phyloP scores from a whole-genome alignment of 768 basidiomycete genomes.

The Phaeotremella fagi region DNA sequence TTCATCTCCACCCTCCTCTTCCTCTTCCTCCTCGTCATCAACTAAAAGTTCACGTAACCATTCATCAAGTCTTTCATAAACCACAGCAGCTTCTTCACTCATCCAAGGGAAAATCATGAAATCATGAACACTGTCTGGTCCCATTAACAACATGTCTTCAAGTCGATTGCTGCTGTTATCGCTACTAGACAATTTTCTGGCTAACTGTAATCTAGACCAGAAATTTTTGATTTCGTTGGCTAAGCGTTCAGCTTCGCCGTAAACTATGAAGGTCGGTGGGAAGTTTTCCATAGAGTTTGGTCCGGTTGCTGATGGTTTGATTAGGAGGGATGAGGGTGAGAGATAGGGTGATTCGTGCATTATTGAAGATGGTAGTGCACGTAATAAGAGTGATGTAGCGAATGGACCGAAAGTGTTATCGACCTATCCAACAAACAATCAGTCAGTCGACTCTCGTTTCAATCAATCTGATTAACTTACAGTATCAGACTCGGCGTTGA shows the following conservation, averaged over 20 bases:
- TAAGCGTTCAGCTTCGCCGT: conserved; percentile 35
- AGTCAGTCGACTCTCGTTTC: conserved; percentile 3
- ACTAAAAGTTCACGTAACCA: conserved; percentile 32
- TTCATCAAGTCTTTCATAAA: conserved; percentile 30
- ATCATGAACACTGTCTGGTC: conserved; percentile 31
- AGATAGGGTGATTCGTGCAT: conserved; percentile 36
- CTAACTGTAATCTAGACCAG: conserved; percentile 23
- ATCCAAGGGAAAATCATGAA: conserved; percentile 44
- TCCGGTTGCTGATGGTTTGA: conserved; percentile 7
- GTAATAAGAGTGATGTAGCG: conserved; percentile 35
- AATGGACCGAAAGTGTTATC: conserved; percentile 43
- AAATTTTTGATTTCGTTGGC: conserved; percentile 27
- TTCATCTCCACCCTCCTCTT: conserved; percentile 13
- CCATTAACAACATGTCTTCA: conserved; percentile 16
- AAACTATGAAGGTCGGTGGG: conserved; percentile 33
- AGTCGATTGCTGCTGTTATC: too few relatives aligned
- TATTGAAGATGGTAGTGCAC: conserved; percentile 22
- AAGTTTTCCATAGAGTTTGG: conserved; percentile 19
- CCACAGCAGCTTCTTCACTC: conserved; percentile 29
- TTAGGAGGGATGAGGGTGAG: conserved; percentile 30
- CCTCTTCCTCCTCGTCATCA: conserved; percentile 8
- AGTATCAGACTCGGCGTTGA: conserved; percentile 29
- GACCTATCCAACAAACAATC: conserved; percentile 15
- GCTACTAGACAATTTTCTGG: not conserved
- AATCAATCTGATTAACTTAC: conserved; percentile 13